Evolutionary conservation across 768 basidiomycete genomes (phyloP).

Genomic region (Auriscalpium microsporum): DNA sequence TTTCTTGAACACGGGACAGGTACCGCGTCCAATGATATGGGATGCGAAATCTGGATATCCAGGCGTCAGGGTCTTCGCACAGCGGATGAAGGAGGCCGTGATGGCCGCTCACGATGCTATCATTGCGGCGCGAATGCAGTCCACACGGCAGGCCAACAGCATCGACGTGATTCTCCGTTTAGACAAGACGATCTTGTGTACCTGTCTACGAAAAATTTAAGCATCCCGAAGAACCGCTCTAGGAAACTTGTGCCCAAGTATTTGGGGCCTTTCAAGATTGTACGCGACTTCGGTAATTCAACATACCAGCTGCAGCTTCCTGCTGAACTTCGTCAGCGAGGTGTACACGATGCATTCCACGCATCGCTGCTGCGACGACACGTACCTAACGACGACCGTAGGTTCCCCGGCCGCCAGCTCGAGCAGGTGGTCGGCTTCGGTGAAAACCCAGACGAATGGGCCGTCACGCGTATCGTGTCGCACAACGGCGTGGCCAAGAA

Average conservation of each 20-base stretch:
- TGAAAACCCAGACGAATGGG: neutral
- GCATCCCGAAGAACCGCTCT: no score
- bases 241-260: no score
- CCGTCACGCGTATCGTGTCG: neutral
- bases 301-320: neutral
- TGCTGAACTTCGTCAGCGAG: neutral
- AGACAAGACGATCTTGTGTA: constrained; percentile 24
- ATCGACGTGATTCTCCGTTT: neutral
- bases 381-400: neutral
- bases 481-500: neutral
- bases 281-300: neutral
- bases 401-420: neutral
- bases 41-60: constrained; percentile 13
- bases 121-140: constrained; percentile 23
- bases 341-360: neutral
- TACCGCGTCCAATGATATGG: constrained; percentile 27
- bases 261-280: no score
- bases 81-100: constrained; percentile 18
- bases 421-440: neutral
- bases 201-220: constrained; percentile 7
- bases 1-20: constrained; percentile 25
- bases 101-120: constrained; percentile 29
- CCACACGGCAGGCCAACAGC: constrained; percentile 24
- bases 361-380: neutral
- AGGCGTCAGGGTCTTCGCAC: constrained; percentile 23